A percentile compares a stretch with the other conserved stretches of the same genome.
Conservation (phyloP, 2,329 filamentous ascomycete genomes). For the Claviceps spartinae region DNA sequence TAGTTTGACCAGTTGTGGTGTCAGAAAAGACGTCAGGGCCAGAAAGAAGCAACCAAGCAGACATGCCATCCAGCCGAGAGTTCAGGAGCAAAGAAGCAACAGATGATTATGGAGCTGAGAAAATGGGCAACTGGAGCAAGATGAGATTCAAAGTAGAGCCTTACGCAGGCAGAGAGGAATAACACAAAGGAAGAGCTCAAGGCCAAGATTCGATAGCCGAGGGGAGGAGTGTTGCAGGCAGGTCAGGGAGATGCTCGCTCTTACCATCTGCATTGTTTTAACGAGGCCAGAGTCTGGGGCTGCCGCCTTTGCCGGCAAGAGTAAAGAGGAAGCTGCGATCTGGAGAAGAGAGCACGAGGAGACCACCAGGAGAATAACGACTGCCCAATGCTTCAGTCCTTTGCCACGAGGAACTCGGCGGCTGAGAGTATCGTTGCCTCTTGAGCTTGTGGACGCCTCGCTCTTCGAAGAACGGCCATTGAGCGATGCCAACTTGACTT, state of each 20-base stretch:
- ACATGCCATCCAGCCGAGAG: slow-evolving; percentile 3
- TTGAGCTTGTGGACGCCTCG: not conserved
- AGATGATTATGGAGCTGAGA: slow-evolving; percentile 7
- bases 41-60: slow-evolving; percentile 16
- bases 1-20: not conserved
- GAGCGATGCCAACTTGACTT: not conserved
- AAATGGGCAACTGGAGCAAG: slow-evolving; percentile 14
- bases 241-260: slow-evolving; percentile 2
- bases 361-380: not conserved
- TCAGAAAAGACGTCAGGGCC: slow-evolving; percentile 3
- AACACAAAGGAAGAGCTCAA: slow-evolving; percentile 1
- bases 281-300: not conserved
- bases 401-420: not conserved
- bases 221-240: slow-evolving; percentile 1
- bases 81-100: slow-evolving; percentile 14
- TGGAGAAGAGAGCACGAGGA: not conserved
- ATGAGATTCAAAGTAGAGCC: slow-evolving; percentile 6
- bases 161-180: slow-evolving; percentile 3
- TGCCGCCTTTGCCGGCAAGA: not conserved
- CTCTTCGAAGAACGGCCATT: not conserved
- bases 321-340: slow-evolving; percentile 5
- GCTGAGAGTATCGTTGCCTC: not conserved
- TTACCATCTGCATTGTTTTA: slow-evolving; percentile 4
- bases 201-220: slow-evolving; percentile 1
- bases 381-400: not conserved